These are phyloP conservation scores for Cavenderia fasciculata DNA, from an alignment of 78 protist genomes.

Conservation along the genomic window DNA sequence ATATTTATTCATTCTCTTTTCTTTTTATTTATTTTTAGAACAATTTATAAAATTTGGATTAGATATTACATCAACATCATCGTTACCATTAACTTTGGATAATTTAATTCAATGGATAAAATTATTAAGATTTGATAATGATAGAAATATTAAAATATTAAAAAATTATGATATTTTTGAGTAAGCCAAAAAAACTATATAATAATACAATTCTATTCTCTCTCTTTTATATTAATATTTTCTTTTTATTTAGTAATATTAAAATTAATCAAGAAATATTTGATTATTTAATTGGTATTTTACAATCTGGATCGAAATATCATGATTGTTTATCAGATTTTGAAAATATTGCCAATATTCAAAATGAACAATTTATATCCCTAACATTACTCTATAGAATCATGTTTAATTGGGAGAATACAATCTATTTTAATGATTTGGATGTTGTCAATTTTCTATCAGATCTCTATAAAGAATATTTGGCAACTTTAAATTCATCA, in stretches of 20 bases:
- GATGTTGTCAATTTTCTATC: background rate
- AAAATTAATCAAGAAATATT: background rate
- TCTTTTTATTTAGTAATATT: background rate
- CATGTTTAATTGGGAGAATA: constrained; percentile 40
- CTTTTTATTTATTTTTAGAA: too few relatives aligned
- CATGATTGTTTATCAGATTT: background rate
- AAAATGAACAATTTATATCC: constrained; percentile 24
- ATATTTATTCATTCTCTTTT: too few relatives aligned
- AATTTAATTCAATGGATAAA: constrained; percentile 37
- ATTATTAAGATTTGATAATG: constrained; percentile 19
- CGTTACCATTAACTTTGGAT: background rate
- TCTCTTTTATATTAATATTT: background rate
- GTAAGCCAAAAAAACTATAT: background rate
- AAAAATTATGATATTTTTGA: constrained; percentile 58
- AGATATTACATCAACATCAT: too few relatives aligned
- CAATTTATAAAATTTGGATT: too few relatives aligned
- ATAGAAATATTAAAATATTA: background rate
- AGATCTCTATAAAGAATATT: background rate
- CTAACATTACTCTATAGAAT: constrained; percentile 36
- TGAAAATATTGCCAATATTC: background rate
- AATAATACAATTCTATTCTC: background rate
- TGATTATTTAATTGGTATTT: background rate
- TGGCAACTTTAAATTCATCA: background rate
- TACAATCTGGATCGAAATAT: background rate
- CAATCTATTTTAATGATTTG: constrained; percentile 8